phyloP scores from a whole-genome alignment of 2,329 filamentous ascomycete genomes.

The Colletotrichum incanum region DNA sequence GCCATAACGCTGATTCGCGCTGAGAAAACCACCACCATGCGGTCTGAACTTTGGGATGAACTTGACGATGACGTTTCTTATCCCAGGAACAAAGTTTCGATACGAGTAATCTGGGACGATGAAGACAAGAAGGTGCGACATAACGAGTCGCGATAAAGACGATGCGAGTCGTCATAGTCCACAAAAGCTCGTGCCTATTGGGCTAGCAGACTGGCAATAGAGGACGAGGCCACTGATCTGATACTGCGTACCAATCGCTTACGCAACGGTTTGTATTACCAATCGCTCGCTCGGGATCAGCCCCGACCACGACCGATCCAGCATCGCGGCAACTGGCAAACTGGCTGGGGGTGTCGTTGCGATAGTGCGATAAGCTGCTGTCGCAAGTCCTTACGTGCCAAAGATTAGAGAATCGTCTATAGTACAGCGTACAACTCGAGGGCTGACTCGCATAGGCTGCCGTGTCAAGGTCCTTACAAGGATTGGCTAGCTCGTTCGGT shows the following conservation, averaged over 20 bases:
- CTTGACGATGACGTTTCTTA: not conserved
- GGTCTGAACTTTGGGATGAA: conserved; percentile 13
- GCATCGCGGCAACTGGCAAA: not conserved
- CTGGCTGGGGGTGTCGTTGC: not conserved
- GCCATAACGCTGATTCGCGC: not conserved
- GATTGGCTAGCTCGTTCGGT: conserved; percentile 2
- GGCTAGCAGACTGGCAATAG: not conserved
- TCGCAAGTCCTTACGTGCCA: not conserved
- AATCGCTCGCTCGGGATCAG: not conserved
- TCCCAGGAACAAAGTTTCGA: not conserved
- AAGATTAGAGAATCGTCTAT: not conserved
- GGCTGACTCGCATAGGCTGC: conserved; percentile 28
- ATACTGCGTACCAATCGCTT: not conserved
- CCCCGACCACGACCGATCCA: conserved; percentile 5
- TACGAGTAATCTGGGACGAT: not conserved
- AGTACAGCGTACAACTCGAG: not conserved
- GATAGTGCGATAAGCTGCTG: not conserved
- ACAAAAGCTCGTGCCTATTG: not conserved
- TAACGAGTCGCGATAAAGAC: not conserved
- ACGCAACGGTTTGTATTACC: not conserved
- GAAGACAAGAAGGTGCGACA: conserved; percentile 22
- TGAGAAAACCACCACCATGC: not conserved
- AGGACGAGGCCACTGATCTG: not conserved
- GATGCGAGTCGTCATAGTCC: not conserved
- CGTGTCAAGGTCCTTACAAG: not conserved